Percentiles rank a stretch among this genome's conserved stretches.
These are phyloP conservation scores for Striga hermonthica DNA, from an alignment of 305 asterid genomes.

Conservation along the genomic window DNA sequence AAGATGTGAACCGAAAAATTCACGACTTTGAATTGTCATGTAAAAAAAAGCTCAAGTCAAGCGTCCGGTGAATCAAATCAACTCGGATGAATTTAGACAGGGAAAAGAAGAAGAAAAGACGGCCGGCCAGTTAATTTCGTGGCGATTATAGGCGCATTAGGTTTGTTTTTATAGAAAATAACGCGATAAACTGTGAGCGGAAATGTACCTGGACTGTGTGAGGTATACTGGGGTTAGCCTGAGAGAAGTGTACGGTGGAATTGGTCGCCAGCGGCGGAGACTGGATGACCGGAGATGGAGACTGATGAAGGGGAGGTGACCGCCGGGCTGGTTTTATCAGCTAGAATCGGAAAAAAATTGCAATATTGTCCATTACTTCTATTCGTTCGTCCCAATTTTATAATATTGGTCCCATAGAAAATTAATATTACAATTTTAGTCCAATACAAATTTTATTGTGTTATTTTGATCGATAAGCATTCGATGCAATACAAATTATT, in stretches of 20 bases:
- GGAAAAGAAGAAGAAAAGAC: too few relatives aligned
- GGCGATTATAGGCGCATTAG: neutral
- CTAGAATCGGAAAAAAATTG: too few relatives aligned
- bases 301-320: neutral
- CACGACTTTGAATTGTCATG: neutral
- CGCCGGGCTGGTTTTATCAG: neutral
- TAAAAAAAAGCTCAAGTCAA: conserved; percentile 1
- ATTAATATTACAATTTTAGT: too few relatives aligned
- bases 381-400: too few relatives aligned
- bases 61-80: too few relatives aligned
- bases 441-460: too few relatives aligned
- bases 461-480: too few relatives aligned
- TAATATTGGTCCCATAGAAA: too few relatives aligned
- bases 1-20: neutral
- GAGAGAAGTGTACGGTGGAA: conserved; percentile 1
- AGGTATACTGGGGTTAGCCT: neutral
- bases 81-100: too few relatives aligned
- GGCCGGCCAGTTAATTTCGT: neutral
- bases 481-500: too few relatives aligned
- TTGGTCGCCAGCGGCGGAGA: conserved; percentile 15
- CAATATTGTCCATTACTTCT: too few relatives aligned
- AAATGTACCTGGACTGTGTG: conserved; percentile 18
- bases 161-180: neutral
- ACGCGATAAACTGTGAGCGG: neutral
- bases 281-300: conserved; percentile 5